Conservation (phyloP, 2,329 filamentous ascomycete species). For the Graphiopsis chlorocephala region DNA sequence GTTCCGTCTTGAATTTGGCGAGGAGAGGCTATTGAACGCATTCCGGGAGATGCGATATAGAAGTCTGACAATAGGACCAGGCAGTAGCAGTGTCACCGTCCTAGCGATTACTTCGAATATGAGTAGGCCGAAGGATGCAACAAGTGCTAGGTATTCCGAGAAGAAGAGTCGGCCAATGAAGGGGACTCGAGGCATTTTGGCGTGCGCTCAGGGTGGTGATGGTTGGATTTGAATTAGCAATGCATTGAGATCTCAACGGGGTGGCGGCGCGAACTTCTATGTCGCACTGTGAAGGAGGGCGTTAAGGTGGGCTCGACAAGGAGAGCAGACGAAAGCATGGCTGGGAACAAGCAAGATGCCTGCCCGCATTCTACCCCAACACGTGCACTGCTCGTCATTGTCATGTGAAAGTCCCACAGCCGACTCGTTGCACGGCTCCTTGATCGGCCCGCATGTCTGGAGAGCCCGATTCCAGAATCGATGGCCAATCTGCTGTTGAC, state of each 20-base stretch:
- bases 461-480: neutral
- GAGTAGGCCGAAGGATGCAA: slow-evolving; percentile 80
- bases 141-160: slow-evolving; percentile 81
- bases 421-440: neutral
- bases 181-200: slow-evolving; percentile 56
- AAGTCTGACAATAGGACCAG: slow-evolving; percentile 74
- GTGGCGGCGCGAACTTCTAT: neutral
- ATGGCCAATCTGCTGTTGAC: neutral
- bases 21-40: slow-evolving; percentile 75
- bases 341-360: slow-evolving; percentile 4
- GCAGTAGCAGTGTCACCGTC: slow-evolving; percentile 81
- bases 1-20: slow-evolving; percentile 65
- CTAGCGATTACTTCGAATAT: slow-evolving; percentile 79
- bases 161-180: slow-evolving; percentile 59
- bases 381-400: slow-evolving; percentile 13
- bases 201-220: neutral
- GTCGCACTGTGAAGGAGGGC: neutral
- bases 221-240: neutral
- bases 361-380: slow-evolving; percentile 1
- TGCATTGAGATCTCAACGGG: neutral
- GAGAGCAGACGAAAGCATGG: neutral
- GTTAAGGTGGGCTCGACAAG: neutral
- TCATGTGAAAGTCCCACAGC: slow-evolving; percentile 17
- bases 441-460: slow-evolving; percentile 8
- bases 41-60: slow-evolving; percentile 79